A percentile compares a stretch with the other conserved stretches of the same genome.
Conservation (phyloP, 2,329 filamentous ascomycete genomes). For the Pestalotiopsis sp. region DNA sequence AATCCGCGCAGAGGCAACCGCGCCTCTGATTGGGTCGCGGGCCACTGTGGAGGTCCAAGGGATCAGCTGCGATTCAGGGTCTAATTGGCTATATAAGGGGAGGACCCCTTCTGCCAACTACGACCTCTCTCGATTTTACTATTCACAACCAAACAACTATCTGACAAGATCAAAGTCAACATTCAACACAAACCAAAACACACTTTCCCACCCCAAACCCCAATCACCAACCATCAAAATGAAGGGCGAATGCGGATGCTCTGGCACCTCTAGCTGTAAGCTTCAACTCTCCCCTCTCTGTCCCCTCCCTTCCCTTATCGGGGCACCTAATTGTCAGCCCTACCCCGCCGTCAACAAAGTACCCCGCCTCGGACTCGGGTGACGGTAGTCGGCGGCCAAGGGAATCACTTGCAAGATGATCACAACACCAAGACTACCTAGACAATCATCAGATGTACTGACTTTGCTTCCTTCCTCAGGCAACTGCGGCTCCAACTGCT, state of each 20-base stretch:
- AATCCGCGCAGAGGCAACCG: background rate
- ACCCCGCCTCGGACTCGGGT: constrained; percentile 2
- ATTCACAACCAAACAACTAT: background rate
- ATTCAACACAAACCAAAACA: background rate
- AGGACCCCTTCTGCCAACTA: background rate
- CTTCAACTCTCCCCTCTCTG: constrained; percentile 12
- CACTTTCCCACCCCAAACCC: background rate
- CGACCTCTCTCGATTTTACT: background rate
- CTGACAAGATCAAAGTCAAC: background rate
- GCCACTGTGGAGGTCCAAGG: constrained; percentile 1
- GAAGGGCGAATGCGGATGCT: constrained; percentile 42
- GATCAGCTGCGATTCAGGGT: constrained; percentile 2
- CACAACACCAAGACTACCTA: background rate
- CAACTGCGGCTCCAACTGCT: constrained; percentile 32
- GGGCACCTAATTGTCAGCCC: constrained; percentile 15
- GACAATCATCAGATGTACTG: background rate
- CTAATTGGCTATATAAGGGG: constrained; percentile 17
- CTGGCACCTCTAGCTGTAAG: constrained; percentile 36
- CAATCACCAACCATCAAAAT: constrained; percentile 25
- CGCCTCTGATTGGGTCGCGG: constrained; percentile 3
- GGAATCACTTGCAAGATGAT: no score
- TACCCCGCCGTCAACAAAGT: constrained; percentile 1
- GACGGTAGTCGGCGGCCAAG: background rate
- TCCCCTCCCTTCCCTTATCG: background rate
- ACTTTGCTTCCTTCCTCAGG: constrained; percentile 14